phyloP scores from a whole-genome alignment of 1,139 yeast species.

The Kazachstania sp. region DNA sequence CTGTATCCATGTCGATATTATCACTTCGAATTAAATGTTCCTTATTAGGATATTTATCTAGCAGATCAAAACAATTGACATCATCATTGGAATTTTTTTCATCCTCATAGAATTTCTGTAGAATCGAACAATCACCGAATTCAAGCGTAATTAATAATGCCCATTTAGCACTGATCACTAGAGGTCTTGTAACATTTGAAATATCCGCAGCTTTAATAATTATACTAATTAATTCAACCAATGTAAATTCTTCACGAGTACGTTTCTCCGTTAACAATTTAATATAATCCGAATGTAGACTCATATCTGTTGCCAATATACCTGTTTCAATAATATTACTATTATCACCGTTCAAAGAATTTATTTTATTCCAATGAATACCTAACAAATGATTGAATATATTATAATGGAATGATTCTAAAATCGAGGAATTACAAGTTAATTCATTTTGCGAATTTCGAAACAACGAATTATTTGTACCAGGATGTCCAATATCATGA shows the following conservation, averaged over 20 bases:
- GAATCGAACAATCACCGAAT: conserved; percentile 55
- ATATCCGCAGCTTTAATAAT: conserved; percentile 91
- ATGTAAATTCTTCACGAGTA: conserved; percentile 8
- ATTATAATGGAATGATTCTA: conserved; percentile 80
- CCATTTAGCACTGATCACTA: conserved; percentile 76
- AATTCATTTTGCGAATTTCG: conserved; percentile 39
- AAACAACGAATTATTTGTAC: conserved; percentile 70
- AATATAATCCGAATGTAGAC: conserved; percentile 72
- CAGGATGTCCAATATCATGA: conserved; percentile 96
- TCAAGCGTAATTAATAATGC: conserved; percentile 70
- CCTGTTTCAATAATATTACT: conserved; percentile 25
- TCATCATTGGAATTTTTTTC: conserved; percentile 4
- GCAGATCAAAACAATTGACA: conserved; percentile 7
- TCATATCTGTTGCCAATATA: conserved; percentile 92
- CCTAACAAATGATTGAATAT: conserved; percentile 54
- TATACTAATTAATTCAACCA: conserved; percentile 45
- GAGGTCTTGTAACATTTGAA: conserved; percentile 79
- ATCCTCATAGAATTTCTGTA: conserved; percentile 26
- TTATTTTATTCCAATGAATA: conserved; percentile 54
- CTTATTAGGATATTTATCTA: not conserved
- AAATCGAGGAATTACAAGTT: conserved; percentile 58
- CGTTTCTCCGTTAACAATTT: conserved; percentile 13
- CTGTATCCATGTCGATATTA: conserved; percentile 10
- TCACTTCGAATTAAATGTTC: not conserved
- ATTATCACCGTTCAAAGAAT: conserved; percentile 14